phyloP scores from a whole-genome alignment of 192 early-diverging fungal species.

The Rhizophagus prolifer region DNA sequence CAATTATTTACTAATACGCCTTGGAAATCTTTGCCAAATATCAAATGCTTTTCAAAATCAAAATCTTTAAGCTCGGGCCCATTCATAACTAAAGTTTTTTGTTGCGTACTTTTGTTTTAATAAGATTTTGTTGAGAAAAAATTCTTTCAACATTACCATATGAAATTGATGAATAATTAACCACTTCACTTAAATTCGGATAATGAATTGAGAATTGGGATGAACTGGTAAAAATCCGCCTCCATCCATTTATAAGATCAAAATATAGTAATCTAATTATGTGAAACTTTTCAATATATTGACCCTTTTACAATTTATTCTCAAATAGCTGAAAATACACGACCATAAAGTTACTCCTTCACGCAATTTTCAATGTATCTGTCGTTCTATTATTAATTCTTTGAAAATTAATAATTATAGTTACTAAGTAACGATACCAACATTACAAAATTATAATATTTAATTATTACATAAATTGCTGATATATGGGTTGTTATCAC shows the following conservation, averaged over 20 bases:
- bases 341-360: too few relatives aligned
- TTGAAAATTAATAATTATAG: too few relatives aligned
- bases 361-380: too few relatives aligned
- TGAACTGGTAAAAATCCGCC: not conserved
- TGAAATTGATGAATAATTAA: conserved; percentile 15
- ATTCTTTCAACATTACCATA: conserved; percentile 5
- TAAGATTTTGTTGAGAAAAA: conserved; percentile 16
- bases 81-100: conserved; percentile 14
- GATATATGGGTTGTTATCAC: too few relatives aligned
- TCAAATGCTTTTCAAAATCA: conserved; percentile 11
- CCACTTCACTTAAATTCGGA: not conserved
- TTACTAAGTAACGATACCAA: too few relatives aligned
- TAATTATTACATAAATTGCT: too few relatives aligned
- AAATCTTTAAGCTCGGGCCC: not conserved
- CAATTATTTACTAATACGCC: not conserved
- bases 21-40: conserved; percentile 4
- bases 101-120: conserved; percentile 11
- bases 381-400: too few relatives aligned
- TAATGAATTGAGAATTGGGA: not conserved
- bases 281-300: too few relatives aligned
- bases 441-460: too few relatives aligned
- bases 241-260: conserved; percentile 1
- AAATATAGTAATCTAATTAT: too few relatives aligned
- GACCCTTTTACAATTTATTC: too few relatives aligned
- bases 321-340: too few relatives aligned